phyloP scores from a whole-genome alignment of 164 flowering plant species.

The Dillenia turbinata region DNA sequence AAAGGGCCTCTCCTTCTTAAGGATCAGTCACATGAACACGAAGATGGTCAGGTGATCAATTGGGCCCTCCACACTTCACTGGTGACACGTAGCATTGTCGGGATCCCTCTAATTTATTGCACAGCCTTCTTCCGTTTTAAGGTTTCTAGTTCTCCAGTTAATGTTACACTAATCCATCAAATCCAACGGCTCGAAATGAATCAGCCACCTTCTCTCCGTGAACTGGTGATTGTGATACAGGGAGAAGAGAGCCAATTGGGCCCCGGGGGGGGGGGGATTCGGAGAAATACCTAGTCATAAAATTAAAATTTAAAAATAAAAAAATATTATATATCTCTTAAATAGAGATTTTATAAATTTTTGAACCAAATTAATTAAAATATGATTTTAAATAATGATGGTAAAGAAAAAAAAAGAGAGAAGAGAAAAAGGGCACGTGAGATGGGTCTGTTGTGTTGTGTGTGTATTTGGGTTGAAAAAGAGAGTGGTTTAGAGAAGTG shows the following conservation, averaged over 20 bases:
- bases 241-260: conserved; percentile 4
- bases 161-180: neutral
- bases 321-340: no score
- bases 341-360: no score
- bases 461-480: neutral
- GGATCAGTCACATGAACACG: conserved; percentile 43
- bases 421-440: no score
- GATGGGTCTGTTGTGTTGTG: no score
- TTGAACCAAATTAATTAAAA: no score
- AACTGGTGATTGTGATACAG: neutral
- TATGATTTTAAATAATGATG: no score
- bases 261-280: no score
- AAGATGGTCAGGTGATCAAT: conserved; percentile 24
- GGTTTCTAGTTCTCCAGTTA: neutral
- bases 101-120: conserved; percentile 5
- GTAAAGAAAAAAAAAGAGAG: no score
- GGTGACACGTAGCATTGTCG: conserved; percentile 27
- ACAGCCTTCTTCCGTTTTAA: neutral
- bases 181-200: conserved; percentile 1
- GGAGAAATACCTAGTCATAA: no score
- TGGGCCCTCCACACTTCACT: conserved; percentile 13
- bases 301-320: no score
- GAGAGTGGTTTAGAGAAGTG: no score
- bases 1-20: conserved; percentile 14
- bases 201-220: no score